These are phyloP conservation scores for Trichoderma arundinaceum DNA, from an alignment of 2,329 filamentous ascomycete genomes.

Conservation along the genomic window DNA sequence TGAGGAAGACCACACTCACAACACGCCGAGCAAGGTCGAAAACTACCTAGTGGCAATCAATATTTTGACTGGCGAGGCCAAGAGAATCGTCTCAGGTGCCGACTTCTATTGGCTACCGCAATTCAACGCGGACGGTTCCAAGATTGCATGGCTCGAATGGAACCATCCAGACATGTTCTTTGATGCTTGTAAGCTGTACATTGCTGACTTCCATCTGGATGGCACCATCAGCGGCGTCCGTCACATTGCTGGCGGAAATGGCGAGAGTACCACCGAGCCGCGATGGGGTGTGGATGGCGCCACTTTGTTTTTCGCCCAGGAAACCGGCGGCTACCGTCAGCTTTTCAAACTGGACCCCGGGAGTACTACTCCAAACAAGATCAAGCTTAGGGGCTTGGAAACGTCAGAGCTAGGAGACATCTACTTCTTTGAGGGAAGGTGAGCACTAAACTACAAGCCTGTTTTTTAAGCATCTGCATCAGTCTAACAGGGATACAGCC, in stretches of 20 bases:
- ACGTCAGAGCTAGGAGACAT: slow-evolving; percentile 49
- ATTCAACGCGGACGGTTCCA: slow-evolving; percentile 54
- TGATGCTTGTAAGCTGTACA: slow-evolving; percentile 52
- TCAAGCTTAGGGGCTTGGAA: slow-evolving; percentile 49
- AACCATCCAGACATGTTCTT: slow-evolving; percentile 60
- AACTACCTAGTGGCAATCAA: slow-evolving; percentile 51
- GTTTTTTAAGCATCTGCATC: too few relatives aligned
- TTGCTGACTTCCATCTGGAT: slow-evolving; percentile 49
- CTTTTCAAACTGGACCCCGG: slow-evolving; percentile 49
- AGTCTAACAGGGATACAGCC: slow-evolving; percentile 39
- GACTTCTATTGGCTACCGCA: slow-evolving; percentile 61
- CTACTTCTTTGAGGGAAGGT: slow-evolving; percentile 43
- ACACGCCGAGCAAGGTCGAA: slow-evolving; percentile 43
- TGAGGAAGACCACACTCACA: slow-evolving; percentile 56
- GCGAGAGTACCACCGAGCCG: slow-evolving; percentile 55
- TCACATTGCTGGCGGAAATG: slow-evolving; percentile 50
- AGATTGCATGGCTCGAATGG: slow-evolving; percentile 61
- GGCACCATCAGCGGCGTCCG: slow-evolving; percentile 42
- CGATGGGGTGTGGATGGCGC: slow-evolving; percentile 56
- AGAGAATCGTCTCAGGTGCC: slow-evolving; percentile 49
- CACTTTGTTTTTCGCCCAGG: slow-evolving; percentile 54
- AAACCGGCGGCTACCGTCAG: slow-evolving; percentile 54
- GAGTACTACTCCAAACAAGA: slow-evolving; percentile 37
- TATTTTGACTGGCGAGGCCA: slow-evolving; percentile 48
- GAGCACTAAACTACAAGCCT: slow-evolving; percentile 20